Base-by-base conservation (phyloP, 768 basidiomycete species). In the Kwoniella bestiolae region DNA sequence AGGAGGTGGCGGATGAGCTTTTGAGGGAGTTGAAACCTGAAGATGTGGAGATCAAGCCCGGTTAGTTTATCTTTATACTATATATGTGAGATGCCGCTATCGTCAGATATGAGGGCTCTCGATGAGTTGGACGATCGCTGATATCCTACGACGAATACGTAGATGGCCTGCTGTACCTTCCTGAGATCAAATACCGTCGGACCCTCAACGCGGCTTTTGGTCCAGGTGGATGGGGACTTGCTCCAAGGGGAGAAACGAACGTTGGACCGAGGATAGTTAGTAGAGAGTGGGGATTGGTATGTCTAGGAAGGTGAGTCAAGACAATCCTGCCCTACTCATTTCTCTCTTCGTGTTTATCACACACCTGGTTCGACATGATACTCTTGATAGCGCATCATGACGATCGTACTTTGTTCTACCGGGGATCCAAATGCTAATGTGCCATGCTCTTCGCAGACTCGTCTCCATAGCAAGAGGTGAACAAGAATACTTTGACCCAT, bases 181-280 rank as follows among this genome's bases (percentile, higher is more conserved):
- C 95, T 21, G 95, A 97, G 82, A 98, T 97, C 75, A 95, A 96
- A 78, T 98, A 97, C 76, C 86, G 95, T 18, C 87, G 95, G 25
- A 88, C 92, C 34, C 82, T 97, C 51, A 97, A 97, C 83, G 88
- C 85, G 71, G 93, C 95, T 0, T 97, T 98, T 74, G 94, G 95
- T 11, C 95, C 95, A 21, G 95, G 95, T 6, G 94, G 89, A 5
- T 97, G 95, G 95, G 95, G 95, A 11, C 86, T 97, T 49, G 95
- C 94, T 12, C 95, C 95, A 1, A 86, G 95, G 14, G 89, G 90
- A 49, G 92, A 95, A 81, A 94, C 92, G 5, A 91, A 93, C 71
- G 91, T 97, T 8, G 87, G 90, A 0, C 89, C 90, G 2, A 90
- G 87, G 78, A 85, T 94, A 56, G 94, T 97, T 44, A 92, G 91